Conservation (phyloP, 163 green algal species). For the Chlamydomonas reinhardtii region DNA sequence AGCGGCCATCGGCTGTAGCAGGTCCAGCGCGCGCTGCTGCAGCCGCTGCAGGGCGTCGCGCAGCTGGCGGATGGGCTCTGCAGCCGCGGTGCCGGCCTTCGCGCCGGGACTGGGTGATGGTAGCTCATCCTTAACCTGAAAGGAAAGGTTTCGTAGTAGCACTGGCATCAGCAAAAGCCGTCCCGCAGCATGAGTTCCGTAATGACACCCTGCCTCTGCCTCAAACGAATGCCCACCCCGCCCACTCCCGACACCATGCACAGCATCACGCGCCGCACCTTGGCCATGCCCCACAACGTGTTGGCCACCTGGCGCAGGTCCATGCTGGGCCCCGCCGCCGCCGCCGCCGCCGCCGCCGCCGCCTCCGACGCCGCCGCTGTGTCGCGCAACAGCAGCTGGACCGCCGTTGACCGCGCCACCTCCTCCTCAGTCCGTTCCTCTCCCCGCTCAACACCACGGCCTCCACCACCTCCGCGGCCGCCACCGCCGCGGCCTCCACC, state of each 20-base stretch:
- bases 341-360: too few species aligned
- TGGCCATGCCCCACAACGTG: conserved; percentile 33
- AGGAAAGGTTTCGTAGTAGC: too few species aligned
- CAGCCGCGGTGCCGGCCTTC: neutral
- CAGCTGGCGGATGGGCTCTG: neutral
- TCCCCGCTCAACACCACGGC: neutral
- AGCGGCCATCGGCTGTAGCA: conserved; percentile 14
- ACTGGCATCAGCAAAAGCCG: neutral
- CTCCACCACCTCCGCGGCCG: neutral
- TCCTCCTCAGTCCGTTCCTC: neutral
- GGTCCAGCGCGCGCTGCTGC: neutral
- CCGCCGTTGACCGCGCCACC: neutral
- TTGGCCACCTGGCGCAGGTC: conserved; percentile 22
- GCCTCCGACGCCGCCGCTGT: neutral
- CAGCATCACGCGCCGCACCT: neutral
- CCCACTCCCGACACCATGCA: too few species aligned
- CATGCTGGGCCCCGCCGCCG: neutral
- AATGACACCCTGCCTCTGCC: too few species aligned
- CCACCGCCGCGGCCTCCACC: neutral
- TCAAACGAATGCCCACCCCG: too few species aligned
- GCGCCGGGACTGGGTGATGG: neutral
- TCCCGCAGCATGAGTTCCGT: too few species aligned
- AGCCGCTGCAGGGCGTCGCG: neutral
- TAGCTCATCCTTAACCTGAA: neutral
- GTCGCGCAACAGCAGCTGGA: conserved; percentile 4